A percentile compares a stretch with the other conserved stretches of the same genome.
phyloP scores from a whole-genome alignment of 1,139 yeast species.

The Saccharomyces hybrid region DNA sequence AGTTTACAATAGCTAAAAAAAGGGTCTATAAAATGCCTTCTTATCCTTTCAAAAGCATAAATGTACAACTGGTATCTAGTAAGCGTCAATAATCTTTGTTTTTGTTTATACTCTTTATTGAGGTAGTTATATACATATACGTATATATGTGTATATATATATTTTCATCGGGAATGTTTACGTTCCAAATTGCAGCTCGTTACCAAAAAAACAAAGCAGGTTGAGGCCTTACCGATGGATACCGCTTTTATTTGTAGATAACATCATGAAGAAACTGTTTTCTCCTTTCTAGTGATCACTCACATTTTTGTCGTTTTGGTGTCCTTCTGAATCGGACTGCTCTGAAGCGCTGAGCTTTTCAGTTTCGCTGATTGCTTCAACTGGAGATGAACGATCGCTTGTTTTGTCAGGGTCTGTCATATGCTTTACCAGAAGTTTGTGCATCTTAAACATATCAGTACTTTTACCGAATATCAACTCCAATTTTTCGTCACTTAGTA shows the following conservation, averaged over 20 bases:
- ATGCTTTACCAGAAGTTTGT: constrained; percentile 38
- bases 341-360: not conserved
- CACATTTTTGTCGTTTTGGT: not conserved
- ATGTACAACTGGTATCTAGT: too few relatives aligned
- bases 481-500: constrained; percentile 58
- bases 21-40: not conserved
- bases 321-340: not conserved
- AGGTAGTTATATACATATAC: not conserved
- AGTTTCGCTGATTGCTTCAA: not conserved
- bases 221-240: too few relatives aligned
- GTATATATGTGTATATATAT: not conserved
- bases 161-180: not conserved
- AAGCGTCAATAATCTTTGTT: not conserved
- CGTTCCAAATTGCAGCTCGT: not conserved
- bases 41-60: not conserved
- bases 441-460: constrained; percentile 59
- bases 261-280: not conserved
- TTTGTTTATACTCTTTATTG: too few relatives aligned
- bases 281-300: not conserved
- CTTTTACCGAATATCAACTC: constrained; percentile 48
- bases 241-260: too few relatives aligned
- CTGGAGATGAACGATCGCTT: not conserved
- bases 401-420: constrained; percentile 1
- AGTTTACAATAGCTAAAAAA: not conserved
- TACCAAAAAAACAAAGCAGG: not conserved